Evolutionary conservation across 2,329 filamentous ascomycete species (phyloP).

Genomic region (Lecanosticta acicola): DNA sequence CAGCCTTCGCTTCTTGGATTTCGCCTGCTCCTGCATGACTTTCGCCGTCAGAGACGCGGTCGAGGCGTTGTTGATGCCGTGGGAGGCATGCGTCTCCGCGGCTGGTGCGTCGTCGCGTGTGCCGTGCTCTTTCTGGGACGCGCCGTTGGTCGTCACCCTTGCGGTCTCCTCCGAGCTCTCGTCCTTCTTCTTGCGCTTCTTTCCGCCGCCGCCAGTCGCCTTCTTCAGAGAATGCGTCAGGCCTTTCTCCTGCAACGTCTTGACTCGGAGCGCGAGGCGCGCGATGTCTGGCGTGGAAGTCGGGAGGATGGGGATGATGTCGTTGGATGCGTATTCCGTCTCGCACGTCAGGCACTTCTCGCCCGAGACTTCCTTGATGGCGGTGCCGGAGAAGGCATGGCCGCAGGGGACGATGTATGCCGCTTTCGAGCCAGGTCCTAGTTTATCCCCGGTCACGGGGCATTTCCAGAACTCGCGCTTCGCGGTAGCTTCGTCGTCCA

Average conservation of each 20-base stretch:
- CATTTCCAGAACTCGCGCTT: slow-evolving; percentile 63
- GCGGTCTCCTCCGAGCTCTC: slow-evolving; percentile 15
- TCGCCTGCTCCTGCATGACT: slow-evolving; percentile 81
- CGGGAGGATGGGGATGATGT: slow-evolving; percentile 79
- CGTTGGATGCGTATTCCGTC: slow-evolving; percentile 62
- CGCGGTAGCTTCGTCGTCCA: slow-evolving; percentile 42
- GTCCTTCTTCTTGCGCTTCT: slow-evolving; percentile 70
- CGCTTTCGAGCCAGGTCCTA: slow-evolving; percentile 72
- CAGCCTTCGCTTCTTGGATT: slow-evolving; percentile 71
- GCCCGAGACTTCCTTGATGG: slow-evolving; percentile 58
- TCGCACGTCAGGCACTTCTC: slow-evolving; percentile 65
- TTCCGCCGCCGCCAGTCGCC: slow-evolving; percentile 50
- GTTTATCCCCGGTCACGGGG: slow-evolving; percentile 77
- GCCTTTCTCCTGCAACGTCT: slow-evolving; percentile 63
- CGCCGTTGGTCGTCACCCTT: slow-evolving; percentile 11
- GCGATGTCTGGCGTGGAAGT: slow-evolving; percentile 64
- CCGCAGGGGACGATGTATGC: slow-evolving; percentile 93
- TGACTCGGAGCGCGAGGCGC: slow-evolving; percentile 59
- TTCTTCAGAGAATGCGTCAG: slow-evolving; percentile 88
- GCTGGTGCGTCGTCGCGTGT: too few species aligned
- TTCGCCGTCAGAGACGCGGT: slow-evolving; percentile 81
- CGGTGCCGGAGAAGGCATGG: slow-evolving; percentile 84
- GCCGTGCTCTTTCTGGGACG: slow-evolving; percentile 6
- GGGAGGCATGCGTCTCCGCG: too few species aligned
- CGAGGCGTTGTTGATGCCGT: slow-evolving; percentile 78